Conservation (phyloP, 148 eudicot genomes). For the Camellia japonica region DNA sequence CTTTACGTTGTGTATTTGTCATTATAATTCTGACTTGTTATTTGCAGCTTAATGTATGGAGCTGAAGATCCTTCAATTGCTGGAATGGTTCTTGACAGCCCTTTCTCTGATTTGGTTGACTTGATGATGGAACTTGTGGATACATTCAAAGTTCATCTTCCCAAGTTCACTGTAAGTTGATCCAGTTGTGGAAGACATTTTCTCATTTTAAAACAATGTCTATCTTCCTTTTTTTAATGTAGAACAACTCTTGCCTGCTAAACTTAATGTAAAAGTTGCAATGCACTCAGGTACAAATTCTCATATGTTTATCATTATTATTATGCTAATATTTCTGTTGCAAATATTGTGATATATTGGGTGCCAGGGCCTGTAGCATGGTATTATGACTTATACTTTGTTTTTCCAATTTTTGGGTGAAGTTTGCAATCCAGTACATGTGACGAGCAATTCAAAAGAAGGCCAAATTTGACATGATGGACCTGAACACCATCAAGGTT, state of each 20-base stretch:
- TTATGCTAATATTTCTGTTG: no score
- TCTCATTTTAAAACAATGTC: no score
- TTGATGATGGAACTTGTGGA: conserved; percentile 90
- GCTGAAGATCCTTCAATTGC: conserved; percentile 87
- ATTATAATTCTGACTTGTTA: no score
- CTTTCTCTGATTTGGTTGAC: conserved; percentile 75
- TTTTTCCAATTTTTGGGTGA: conserved; percentile 41
- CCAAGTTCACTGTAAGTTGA: conserved; percentile 85
- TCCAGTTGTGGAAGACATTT: no score
- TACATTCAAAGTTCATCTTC: conserved; percentile 81
- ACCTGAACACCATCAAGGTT: conserved; percentile 71
- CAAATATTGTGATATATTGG: no score
- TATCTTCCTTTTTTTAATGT: no score
- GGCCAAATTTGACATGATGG: conserved; percentile 88
- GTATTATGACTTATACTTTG: neutral
- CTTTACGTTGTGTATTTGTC: no score
- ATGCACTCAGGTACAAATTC: no score
- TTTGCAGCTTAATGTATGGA: conserved; percentile 88
- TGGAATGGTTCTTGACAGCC: conserved; percentile 88
- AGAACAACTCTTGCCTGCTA: no score
- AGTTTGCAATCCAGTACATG: conserved; percentile 88
- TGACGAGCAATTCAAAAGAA: conserved; percentile 76
- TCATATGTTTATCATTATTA: no score
- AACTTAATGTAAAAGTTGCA: no score
- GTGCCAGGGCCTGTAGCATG: no score